Conservation (phyloP, 1,284 basidiomycete genomes). For the Phylloporus sp. region DNA sequence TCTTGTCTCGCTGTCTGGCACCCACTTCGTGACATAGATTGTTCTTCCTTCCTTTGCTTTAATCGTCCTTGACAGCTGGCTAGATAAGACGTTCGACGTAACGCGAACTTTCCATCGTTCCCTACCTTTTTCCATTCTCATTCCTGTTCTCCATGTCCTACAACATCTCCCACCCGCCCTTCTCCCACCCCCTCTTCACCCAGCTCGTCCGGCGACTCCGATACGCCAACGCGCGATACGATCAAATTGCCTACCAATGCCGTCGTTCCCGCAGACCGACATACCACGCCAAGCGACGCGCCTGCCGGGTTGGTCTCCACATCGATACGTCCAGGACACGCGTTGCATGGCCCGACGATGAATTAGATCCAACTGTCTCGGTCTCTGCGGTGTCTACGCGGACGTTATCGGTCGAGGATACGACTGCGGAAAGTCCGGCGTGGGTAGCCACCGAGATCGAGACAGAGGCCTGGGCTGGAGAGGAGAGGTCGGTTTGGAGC, state of each 20-base stretch:
- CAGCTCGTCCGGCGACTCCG: slow-evolving; percentile 46
- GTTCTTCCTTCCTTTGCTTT: not conserved
- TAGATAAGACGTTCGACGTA: not conserved
- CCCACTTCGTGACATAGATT: slow-evolving; percentile 11
- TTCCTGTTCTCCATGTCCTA: slow-evolving; percentile 11
- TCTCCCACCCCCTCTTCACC: slow-evolving; percentile 27
- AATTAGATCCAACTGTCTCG: slow-evolving; percentile 42
- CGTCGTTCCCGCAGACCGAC: slow-evolving; percentile 34
- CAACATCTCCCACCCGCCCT: slow-evolving; percentile 10
- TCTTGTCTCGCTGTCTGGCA: slow-evolving; percentile 20
- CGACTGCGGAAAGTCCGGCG: not conserved
- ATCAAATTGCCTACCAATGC: slow-evolving; percentile 40
- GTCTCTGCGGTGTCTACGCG: slow-evolving; percentile 34
- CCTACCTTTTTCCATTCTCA: not conserved
- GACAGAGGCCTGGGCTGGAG: no score
- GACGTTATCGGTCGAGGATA: slow-evolving; percentile 48
- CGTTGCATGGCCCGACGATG: slow-evolving; percentile 37
- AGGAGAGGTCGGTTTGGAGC: no score
- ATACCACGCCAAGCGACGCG: slow-evolving; percentile 49
- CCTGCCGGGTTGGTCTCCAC: slow-evolving; percentile 44
- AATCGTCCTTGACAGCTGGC: slow-evolving; percentile 4
- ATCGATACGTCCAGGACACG: slow-evolving; percentile 47
- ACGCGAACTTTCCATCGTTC: not conserved
- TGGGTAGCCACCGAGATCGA: not conserved
- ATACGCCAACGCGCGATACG: slow-evolving; percentile 45